Conservation (phyloP, 495 filamentous ascomycete genomes). For the Cercophora samala region DNA sequence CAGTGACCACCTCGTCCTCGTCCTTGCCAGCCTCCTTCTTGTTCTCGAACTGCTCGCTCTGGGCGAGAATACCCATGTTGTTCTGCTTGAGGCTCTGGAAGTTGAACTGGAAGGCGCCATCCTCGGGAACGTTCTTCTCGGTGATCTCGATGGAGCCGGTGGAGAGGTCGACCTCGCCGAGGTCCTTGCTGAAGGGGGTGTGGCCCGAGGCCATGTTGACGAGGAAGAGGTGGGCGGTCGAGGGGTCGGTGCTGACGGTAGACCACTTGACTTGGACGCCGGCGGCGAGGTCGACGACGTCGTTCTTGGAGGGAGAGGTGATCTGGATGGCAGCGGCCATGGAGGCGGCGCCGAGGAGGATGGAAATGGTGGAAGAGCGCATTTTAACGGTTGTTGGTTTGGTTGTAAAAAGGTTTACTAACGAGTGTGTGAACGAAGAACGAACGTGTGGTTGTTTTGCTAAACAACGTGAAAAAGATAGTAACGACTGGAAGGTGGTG, state of each 20-base stretch:
- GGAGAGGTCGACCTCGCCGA: slow-evolving; percentile 31
- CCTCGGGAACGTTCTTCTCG: slow-evolving; percentile 20
- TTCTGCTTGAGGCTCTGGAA: slow-evolving; percentile 24
- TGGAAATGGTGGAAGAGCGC: slow-evolving; percentile 22
- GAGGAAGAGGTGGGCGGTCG: slow-evolving; percentile 27
- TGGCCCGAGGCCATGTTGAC: slow-evolving; percentile 35
- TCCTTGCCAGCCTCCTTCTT: slow-evolving; percentile 8
- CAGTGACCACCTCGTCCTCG: slow-evolving; percentile 2
- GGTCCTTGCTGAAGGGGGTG: slow-evolving; percentile 29
- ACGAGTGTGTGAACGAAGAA: neutral
- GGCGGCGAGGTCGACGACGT: slow-evolving; percentile 19
- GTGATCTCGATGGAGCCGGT: slow-evolving; percentile 22
- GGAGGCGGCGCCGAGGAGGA: slow-evolving; percentile 23
- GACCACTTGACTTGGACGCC: slow-evolving; percentile 29
- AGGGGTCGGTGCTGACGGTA: slow-evolving; percentile 30
- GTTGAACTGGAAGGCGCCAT: slow-evolving; percentile 32
- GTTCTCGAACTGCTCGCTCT: slow-evolving; percentile 32
- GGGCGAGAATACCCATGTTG: slow-evolving; percentile 33
- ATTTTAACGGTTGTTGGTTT: slow-evolving; percentile 22
- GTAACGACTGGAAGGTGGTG: neutral
- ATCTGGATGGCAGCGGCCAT: slow-evolving; percentile 27
- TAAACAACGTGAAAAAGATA: neutral
- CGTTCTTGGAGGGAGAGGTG: slow-evolving; percentile 28
- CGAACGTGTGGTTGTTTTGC: slow-evolving; percentile 1
- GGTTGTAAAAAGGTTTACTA: neutral